A percentile compares a stretch with the other conserved stretches of the same genome.
These are phyloP conservation scores for Botryotinia narcissicola DNA, from an alignment of 2,329 filamentous ascomycete genomes.

Conservation along the genomic window DNA sequence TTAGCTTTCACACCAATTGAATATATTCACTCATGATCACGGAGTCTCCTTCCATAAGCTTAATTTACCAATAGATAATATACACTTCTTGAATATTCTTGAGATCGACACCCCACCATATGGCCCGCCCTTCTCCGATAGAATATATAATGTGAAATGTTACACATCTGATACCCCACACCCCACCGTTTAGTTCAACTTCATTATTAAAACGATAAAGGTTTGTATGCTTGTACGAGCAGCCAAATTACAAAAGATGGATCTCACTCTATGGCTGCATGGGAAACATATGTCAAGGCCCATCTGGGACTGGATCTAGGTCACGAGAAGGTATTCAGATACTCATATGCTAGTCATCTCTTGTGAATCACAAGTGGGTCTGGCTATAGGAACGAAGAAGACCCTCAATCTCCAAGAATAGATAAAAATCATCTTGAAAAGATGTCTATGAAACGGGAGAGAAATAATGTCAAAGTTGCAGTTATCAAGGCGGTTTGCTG, in stretches of 20 bases:
- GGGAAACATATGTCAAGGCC: conserved; percentile 40
- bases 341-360: neutral
- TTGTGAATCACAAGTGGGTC: neutral
- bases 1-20: neutral
- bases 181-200: neutral
- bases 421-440: no score
- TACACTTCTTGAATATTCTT: neutral
- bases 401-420: no score
- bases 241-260: conserved; percentile 24
- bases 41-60: neutral
- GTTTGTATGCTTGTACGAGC: conserved; percentile 30
- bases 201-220: neutral
- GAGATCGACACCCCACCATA: neutral
- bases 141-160: neutral
- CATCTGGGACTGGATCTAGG: conserved; percentile 43
- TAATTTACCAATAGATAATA: neutral
- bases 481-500: no score
- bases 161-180: neutral
- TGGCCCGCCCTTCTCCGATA: neutral
- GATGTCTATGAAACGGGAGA: no score
- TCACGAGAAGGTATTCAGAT: conserved; percentile 39
- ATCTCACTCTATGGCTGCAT: conserved; percentile 42
- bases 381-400: neutral
- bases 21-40: neutral
- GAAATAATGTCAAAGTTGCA: no score